Percentiles rank a stretch among this genome's conserved stretches.
Conservation (phyloP, 2,329 filamentous ascomycete genomes). For the Claviceps fusiformis region DNA sequence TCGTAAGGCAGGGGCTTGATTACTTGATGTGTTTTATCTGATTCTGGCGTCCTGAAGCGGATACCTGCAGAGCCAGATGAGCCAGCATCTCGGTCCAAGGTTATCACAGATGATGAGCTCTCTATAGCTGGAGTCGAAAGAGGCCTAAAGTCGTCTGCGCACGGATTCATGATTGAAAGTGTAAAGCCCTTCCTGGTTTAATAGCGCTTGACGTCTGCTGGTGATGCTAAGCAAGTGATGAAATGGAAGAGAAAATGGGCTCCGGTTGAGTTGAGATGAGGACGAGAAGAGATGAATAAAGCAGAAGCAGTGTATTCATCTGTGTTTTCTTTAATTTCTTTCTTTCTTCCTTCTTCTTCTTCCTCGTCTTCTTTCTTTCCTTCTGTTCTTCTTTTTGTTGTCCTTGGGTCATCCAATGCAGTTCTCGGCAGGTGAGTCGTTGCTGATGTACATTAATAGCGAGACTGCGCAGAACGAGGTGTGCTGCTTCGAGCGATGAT, state of each 20-base stretch:
- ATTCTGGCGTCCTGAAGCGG: background rate
- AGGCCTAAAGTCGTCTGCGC: conserved; percentile 4
- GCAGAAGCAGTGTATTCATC: background rate
- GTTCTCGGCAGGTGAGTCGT: background rate
- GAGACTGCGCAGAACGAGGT: background rate
- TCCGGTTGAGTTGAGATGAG: background rate
- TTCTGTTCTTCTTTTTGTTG: too few relatives aligned
- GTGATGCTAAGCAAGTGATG: background rate
- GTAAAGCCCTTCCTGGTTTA: background rate
- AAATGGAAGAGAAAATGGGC: background rate
- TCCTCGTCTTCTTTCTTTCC: too few relatives aligned
- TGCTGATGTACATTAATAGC: background rate
- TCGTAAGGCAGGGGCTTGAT: background rate
- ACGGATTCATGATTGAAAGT: conserved; percentile 3
- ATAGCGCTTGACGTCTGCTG: background rate
- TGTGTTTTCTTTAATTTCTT: background rate
- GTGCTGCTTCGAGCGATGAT: background rate
- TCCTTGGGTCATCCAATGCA: background rate
- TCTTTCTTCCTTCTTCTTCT: too few relatives aligned
- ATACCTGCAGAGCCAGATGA: background rate
- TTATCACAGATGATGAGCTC: background rate
- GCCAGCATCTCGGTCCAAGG: background rate
- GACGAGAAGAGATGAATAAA: background rate
- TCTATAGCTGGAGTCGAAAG: background rate
- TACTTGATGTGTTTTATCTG: background rate